Conservation (phyloP, 2,329 filamentous ascomycete genomes). For the Phaeosphaeriaceae sp. region DNA sequence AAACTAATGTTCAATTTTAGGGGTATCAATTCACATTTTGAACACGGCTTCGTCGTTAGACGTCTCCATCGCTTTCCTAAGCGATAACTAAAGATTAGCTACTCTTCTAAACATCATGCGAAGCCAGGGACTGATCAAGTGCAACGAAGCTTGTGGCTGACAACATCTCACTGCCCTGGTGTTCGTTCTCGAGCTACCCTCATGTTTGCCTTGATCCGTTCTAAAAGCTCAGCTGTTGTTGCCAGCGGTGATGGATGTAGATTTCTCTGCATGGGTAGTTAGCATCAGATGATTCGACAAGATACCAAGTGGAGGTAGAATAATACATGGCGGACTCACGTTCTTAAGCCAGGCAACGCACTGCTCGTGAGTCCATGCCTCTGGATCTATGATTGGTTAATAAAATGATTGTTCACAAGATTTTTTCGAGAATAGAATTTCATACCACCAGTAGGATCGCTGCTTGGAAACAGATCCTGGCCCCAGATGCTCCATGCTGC, state of each 20-base stretch:
- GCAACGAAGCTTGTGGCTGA: background rate
- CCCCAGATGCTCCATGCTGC: slow-evolving; percentile 88
- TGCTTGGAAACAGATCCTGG: slow-evolving; percentile 78
- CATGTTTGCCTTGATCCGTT: slow-evolving; percentile 73
- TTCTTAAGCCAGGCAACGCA: slow-evolving; percentile 79
- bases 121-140: too few species aligned
- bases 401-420: background rate
- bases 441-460: slow-evolving; percentile 80
- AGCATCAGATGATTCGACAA: background rate
- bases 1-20: too few species aligned
- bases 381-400: slow-evolving; percentile 58
- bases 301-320: background rate
- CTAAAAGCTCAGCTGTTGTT: slow-evolving; percentile 68
- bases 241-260: slow-evolving; percentile 66
- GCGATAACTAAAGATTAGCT: too few species aligned
- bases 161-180: slow-evolving; percentile 5
- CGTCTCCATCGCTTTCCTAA: too few species aligned
- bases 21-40: too few species aligned
- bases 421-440: background rate
- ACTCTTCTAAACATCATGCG: too few species aligned
- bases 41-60: too few species aligned
- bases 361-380: slow-evolving; percentile 79
- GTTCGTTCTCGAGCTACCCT: slow-evolving; percentile 45
- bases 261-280: slow-evolving; percentile 59
- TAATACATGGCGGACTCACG: slow-evolving; percentile 60